Evolutionary conservation across 2,329 filamentous ascomycete species (phyloP).

Genomic region (Verticillium tricorpus): DNA sequence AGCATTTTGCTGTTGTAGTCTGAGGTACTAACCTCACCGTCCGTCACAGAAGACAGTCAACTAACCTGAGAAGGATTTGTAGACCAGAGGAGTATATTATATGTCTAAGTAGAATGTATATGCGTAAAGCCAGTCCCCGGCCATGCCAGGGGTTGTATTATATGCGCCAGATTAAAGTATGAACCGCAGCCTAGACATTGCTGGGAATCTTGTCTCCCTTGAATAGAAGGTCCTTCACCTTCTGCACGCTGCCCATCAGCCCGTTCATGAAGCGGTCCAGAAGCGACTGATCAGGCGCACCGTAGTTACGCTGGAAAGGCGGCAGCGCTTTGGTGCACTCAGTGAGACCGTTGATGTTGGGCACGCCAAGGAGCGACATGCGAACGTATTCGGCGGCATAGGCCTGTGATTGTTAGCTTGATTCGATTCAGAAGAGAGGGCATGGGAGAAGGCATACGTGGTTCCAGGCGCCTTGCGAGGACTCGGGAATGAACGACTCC

Average conservation of each 20-base stretch:
- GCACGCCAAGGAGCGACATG: constrained; percentile 49
- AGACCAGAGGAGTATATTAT: too few relatives aligned
- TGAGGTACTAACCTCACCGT: too few relatives aligned
- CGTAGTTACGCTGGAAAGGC: constrained; percentile 14
- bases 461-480: constrained; percentile 35
- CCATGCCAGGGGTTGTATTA: too few relatives aligned
- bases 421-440: neutral
- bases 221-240: constrained; percentile 4
- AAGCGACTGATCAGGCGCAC: constrained; percentile 6
- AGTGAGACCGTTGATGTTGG: constrained; percentile 50
- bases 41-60: too few relatives aligned
- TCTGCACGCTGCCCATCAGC: constrained; percentile 3
- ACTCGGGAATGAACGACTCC: constrained; percentile 26
- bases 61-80: too few relatives aligned
- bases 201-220: constrained; percentile 11
- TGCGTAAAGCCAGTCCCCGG: too few relatives aligned
- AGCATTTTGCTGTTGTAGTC: too few relatives aligned
- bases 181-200: neutral
- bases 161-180: too few relatives aligned
- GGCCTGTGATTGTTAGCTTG: constrained; percentile 24
- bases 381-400: constrained; percentile 50
- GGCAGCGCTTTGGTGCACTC: constrained; percentile 52
- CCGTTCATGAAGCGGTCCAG: constrained; percentile 5
- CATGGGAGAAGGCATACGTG: constrained; percentile 22
- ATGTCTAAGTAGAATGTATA: too few relatives aligned